phyloP scores from a whole-genome alignment of 768 basidiomycete genomes.

The Pleurotus ostreatus region DNA sequence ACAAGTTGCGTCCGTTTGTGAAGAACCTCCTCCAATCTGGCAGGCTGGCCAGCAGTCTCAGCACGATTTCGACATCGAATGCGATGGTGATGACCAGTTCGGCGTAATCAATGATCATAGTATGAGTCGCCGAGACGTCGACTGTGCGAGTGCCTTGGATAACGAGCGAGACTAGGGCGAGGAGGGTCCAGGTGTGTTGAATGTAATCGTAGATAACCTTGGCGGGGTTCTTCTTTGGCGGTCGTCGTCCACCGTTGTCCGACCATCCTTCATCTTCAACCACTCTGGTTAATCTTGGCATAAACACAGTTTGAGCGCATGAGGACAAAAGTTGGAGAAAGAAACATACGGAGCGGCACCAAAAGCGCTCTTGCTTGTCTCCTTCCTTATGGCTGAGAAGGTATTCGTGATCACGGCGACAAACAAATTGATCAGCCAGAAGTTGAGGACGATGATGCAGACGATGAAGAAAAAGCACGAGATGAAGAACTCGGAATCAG shows the following conservation, averaged over 20 bases:
- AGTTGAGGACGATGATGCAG: conserved; percentile 83
- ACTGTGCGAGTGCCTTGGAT: conserved; percentile 69
- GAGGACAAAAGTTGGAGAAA: neutral
- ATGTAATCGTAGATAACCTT: conserved; percentile 56
- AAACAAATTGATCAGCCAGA: conserved; percentile 91
- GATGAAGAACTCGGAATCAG: conserved; percentile 87
- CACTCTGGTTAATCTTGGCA: conserved; percentile 26
- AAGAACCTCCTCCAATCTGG: conserved; percentile 87
- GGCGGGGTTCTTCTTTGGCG: conserved; percentile 39
- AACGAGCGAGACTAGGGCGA: conserved; percentile 66
- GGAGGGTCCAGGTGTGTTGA: conserved; percentile 69
- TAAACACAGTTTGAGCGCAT: neutral
- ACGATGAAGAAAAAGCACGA: conserved; percentile 86
- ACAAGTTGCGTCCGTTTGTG: conserved; percentile 55
- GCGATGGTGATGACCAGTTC: conserved; percentile 77
- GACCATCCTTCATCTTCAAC: conserved; percentile 67
- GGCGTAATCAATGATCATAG: conserved; percentile 49
- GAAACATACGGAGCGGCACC: conserved; percentile 71
- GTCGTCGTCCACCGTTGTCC: conserved; percentile 38
- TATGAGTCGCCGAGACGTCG: conserved; percentile 41
- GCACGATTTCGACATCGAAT: conserved; percentile 85
- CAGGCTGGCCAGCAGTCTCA: conserved; percentile 65
- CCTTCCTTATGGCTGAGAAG: conserved; percentile 80
- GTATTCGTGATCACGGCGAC: conserved; percentile 96
- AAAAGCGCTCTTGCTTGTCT: conserved; percentile 90